Conservation (phyloP, 106 monocot genomes). For the Narthecium ossifragum region DNA sequence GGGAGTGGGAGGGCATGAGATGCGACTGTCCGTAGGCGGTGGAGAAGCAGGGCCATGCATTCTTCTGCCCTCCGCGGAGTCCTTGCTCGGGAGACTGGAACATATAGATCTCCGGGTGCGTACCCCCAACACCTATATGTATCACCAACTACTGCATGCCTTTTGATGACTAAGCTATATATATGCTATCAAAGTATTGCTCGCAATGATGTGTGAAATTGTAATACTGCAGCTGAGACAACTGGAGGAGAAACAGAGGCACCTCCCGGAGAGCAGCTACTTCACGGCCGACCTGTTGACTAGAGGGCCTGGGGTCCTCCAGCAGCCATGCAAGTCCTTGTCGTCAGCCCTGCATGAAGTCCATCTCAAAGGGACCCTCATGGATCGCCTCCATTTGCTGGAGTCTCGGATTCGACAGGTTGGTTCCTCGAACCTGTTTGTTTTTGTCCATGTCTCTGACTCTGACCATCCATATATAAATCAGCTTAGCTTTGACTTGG, state of each 20-base stretch:
- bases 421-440: not conserved
- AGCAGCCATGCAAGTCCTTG: constrained; percentile 24
- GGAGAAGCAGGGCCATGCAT: not conserved
- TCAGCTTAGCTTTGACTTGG: constrained; percentile 24
- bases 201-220: not conserved
- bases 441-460: not conserved
- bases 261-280: constrained; percentile 16
- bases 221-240: constrained; percentile 47
- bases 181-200: no score
- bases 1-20: not conserved
- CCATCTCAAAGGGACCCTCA: constrained; percentile 38
- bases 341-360: constrained; percentile 27
- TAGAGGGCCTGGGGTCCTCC: not conserved
- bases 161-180: no score
- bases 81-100: constrained; percentile 30
- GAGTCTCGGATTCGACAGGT: constrained; percentile 60
- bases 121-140: not conserved
- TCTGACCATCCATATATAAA: no score
- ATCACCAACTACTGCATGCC: no score
- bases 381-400: constrained; percentile 52
- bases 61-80: constrained; percentile 23
- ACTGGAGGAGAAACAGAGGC: constrained; percentile 54
- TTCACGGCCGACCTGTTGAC: constrained; percentile 20
- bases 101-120: constrained; percentile 38
- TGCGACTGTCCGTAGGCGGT: not conserved